Evolutionary conservation across 164 flowering plant species (phyloP), one percentile per base, ranked within the genome.

Genomic region (Taxillus chinensis): DNA sequence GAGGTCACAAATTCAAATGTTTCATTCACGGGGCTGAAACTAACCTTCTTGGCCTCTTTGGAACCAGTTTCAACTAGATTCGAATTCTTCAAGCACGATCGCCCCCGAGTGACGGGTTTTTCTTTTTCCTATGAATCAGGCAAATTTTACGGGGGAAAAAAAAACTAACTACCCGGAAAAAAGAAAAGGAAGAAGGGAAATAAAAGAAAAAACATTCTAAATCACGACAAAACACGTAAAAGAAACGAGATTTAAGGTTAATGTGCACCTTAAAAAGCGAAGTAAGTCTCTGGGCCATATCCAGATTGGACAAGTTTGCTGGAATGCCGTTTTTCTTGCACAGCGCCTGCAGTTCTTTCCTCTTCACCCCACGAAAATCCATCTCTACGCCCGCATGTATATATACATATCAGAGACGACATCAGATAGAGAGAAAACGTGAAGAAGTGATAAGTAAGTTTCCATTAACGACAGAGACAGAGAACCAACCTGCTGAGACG

Each of bases 261-360:
- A 51, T 4, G 39, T 15, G 43, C 58, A 86, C 92, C 81, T 82
- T 76, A 27, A 78, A 45, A 58, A 79, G 59, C 13, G 73, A 64
- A 45, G 70, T 3, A 27, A 87, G 85, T 53, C 64, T 61, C 7
- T 80, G 62, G 0, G 76, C 86, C 93, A 87, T 82, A 58, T 82
- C 80, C 5, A 61, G 52, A 57, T 84, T 87, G 41, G 74, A 73
- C n/a, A 69, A 58, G 69, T 85, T 87, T 2, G 90, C 90, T 9
- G 79, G 88, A 3, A 87, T 62, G 46, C 74, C 75, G 45, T 82
- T 77, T 63, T 80, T 70, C 72, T 83, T 87, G 79, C 93, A 84
- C 51, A 87, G 59, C 3, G 73, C 75, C 60, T 85, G 93, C 3
- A 87, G 82, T 38, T 71, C 64, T 54, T 68, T 80, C 64, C 90